Conservation (phyloP, 2,329 filamentous ascomycete species). For the Hypoxylon sp. region DNA sequence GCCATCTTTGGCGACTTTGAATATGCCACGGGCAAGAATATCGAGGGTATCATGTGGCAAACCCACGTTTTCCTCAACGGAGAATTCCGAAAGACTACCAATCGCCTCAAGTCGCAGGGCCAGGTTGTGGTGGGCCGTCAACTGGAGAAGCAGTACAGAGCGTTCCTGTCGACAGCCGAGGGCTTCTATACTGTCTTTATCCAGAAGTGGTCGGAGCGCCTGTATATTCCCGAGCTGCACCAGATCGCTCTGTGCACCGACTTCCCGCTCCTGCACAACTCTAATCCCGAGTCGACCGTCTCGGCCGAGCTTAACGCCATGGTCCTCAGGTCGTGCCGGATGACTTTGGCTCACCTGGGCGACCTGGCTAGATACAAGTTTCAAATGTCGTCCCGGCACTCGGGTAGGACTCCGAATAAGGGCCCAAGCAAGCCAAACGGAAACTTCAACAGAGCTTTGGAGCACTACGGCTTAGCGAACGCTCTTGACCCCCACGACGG, state of each 20-base stretch:
- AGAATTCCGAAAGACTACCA: conserved; percentile 76
- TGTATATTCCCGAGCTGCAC: conserved; percentile 60
- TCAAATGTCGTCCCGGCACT: conserved; percentile 71
- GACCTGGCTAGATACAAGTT: conserved; percentile 88
- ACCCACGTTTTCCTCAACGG: conserved; percentile 79
- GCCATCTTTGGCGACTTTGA: conserved; percentile 77
- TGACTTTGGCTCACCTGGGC: conserved; percentile 84
- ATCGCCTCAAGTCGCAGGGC: conserved; percentile 59
- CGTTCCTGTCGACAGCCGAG: conserved; percentile 87
- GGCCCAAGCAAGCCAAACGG: conserved; percentile 49
- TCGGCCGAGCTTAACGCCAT: conserved; percentile 58
- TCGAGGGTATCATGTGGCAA: conserved; percentile 79
- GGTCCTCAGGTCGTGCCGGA: conserved; percentile 79
- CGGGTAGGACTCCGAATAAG: conserved; percentile 65
- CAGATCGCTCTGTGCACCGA: conserved; percentile 54
- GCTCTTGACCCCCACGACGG: conserved; percentile 81
- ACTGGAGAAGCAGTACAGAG: conserved; percentile 79
- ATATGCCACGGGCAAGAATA: conserved; percentile 67
- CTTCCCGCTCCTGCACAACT: conserved; percentile 52
- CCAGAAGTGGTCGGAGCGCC: conserved; percentile 73
- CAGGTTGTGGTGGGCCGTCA: conserved; percentile 74
- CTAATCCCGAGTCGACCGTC: conserved; percentile 54
- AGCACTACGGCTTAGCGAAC: conserved; percentile 84
- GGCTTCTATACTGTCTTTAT: conserved; percentile 89
- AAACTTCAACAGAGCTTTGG: conserved; percentile 80